These are phyloP conservation scores for Lyophyllum shimeji DNA, from an alignment of 768 basidiomycete genomes.

Conservation along the genomic window DNA sequence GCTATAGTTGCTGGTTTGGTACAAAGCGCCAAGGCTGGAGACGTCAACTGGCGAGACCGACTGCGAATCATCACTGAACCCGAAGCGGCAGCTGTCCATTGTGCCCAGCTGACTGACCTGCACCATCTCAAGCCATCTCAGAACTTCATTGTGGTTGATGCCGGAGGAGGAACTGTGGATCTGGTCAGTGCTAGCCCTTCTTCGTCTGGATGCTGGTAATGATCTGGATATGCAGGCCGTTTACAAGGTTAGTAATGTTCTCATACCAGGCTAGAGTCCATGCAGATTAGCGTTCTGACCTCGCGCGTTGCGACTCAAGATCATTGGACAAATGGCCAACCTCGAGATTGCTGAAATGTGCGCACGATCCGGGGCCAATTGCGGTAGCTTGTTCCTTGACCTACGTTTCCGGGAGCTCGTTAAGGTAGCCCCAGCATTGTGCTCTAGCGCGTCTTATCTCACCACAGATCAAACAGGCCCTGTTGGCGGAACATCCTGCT, in stretches of 20 bases:
- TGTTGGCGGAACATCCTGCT: conserved; percentile 80
- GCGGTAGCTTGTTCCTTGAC: conserved; percentile 86
- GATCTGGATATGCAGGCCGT: conserved; percentile 37
- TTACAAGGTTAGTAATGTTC: conserved; percentile 46
- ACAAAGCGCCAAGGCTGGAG: conserved; percentile 66
- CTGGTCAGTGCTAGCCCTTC: conserved; percentile 17
- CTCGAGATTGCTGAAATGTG: conserved; percentile 94
- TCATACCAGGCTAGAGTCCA: not conserved
- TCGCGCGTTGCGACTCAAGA: conserved; percentile 38
- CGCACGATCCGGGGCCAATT: conserved; percentile 83
- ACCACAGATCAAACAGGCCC: conserved; percentile 26
- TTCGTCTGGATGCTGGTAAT: conserved; percentile 21
- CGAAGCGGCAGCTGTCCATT: conserved; percentile 91
- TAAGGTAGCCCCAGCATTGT: conserved; percentile 34
- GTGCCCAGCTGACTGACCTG: conserved; percentile 76
- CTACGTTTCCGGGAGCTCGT: conserved; percentile 83
- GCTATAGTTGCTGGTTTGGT: conserved; percentile 83
- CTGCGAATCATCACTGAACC: conserved; percentile 80
- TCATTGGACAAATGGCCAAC: conserved; percentile 75
- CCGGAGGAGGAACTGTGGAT: conserved; percentile 78
- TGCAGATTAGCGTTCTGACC: conserved; percentile 5
- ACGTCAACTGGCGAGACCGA: conserved; percentile 76
- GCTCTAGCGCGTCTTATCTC: not conserved
- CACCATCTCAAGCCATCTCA: conserved; percentile 79
- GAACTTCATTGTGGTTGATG: conserved; percentile 91